phyloP scores from a whole-genome alignment of 768 basidiomycete species.

The Agaricus subrufescens region DNA sequence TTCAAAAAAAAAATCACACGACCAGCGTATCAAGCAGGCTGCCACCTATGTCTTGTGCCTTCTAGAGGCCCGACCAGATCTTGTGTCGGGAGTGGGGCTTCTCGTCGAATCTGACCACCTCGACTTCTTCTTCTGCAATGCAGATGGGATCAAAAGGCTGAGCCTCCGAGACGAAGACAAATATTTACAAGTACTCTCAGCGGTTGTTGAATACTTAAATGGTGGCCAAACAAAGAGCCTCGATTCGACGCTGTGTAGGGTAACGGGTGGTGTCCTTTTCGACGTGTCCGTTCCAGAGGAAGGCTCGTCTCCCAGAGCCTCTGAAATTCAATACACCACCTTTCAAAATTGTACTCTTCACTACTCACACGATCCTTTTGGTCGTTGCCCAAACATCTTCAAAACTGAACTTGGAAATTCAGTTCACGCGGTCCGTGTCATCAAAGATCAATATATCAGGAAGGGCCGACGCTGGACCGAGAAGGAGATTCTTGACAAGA shows the following conservation, averaged over 20 bases:
- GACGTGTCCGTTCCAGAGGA: not conserved
- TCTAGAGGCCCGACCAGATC: not conserved
- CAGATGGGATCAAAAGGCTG: not conserved
- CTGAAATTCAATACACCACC: no score
- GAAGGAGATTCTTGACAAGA: not conserved
- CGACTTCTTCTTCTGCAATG: not conserved
- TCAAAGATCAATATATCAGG: not conserved
- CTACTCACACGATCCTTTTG: not conserved
- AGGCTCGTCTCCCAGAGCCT: no score
- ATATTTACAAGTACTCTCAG: not conserved
- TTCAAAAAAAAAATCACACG: not conserved
- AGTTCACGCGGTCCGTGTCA: not conserved
- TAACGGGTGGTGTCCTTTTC: not conserved
- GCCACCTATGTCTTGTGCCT: not conserved
- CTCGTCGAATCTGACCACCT: not conserved
- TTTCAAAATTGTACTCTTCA: not conserved
- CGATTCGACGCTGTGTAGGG: not conserved
- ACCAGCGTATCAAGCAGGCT: not conserved
- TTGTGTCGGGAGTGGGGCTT: not conserved
- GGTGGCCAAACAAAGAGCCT: not conserved
- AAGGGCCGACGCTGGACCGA: not conserved
- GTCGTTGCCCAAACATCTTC: not conserved
- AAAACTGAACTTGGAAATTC: not conserved
- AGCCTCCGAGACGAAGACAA: not conserved
- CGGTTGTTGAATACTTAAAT: not conserved